Evolutionary conservation across 495 filamentous ascomycete species (phyloP), one percentile per base, ranked within the genome.

Genomic region (Annulohypoxylon maeteangense): DNA sequence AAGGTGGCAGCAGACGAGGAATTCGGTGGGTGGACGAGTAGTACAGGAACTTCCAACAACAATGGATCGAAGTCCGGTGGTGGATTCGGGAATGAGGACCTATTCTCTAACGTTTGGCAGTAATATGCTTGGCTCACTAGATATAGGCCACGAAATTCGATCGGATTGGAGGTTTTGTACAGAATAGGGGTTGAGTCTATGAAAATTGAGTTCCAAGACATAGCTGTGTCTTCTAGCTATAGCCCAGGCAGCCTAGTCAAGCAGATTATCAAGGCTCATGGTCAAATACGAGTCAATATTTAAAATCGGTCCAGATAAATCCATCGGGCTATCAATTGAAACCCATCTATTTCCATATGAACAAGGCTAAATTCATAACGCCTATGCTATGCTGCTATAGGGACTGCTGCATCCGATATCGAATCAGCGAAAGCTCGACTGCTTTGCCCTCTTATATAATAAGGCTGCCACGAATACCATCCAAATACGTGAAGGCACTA

Each of bases 101-200:
- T 97, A 74, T 97, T 97, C 78, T 94, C 91, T 42, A 97, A 97
- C 81, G 94, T 97, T 65, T 97, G 94, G 94, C 85, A 92, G 80
- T 96, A 81, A 80, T 45, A 22, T 34, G 40, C 16, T 20, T 31
- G 7, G 6, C 14, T 42, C n/a, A 20, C 20, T 0, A 11, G 25
- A 22, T 29, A n/a, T 42, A 59, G 8, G 45, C 3, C 27, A 48
- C 25, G 14, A 12, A 22, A 53, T 22, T 3, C 23, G 7, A 32
- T 18, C 10, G 12, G 31, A 34, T 36, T 57, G 47, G 23, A n/a
- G 42, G n/a, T 1, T 55, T 55, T 44, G 16, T 18, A 44, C 12
- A 18, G 31, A 45, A 48, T 57, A 56, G 23, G n/a, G 47, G n/a
- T 0, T 55, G 16, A 25, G 14, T 3, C 12, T 36, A 14, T 38